Conservation (phyloP, 1,284 basidiomycete genomes). For the Ustilago hordei region DNA sequence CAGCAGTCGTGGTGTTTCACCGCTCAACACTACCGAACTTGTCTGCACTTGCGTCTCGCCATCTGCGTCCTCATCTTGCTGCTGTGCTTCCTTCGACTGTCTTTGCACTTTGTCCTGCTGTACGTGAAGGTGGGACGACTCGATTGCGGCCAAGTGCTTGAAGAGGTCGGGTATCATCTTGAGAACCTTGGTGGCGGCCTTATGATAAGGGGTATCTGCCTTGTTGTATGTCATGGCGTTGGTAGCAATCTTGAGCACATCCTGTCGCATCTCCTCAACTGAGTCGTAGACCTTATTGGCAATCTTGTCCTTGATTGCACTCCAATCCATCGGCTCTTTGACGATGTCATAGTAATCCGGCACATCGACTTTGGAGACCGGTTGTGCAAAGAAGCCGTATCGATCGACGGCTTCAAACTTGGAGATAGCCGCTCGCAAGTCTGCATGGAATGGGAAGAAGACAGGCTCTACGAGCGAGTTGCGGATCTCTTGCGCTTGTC, state of each 20-base stretch:
- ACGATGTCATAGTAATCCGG: constrained; percentile 94
- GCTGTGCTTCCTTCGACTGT: constrained; percentile 6
- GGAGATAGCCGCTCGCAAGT: constrained; percentile 33
- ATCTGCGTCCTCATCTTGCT: constrained; percentile 1
- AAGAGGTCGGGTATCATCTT: constrained; percentile 74
- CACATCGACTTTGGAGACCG: constrained; percentile 77
- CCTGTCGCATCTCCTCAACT: constrained; percentile 81
- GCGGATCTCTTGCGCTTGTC: constrained; percentile 79
- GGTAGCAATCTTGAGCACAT: constrained; percentile 82
- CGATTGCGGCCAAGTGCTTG: constrained; percentile 71
- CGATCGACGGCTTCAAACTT: constrained; percentile 48
- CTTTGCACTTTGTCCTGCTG: constrained; percentile 13
- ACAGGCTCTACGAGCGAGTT: constrained; percentile 74
- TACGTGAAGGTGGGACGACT: constrained; percentile 30
- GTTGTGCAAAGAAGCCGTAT: constrained; percentile 55
- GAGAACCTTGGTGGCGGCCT: constrained; percentile 79
- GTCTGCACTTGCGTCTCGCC: not conserved
- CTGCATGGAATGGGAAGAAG: constrained; percentile 46
- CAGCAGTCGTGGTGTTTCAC: constrained; percentile 11
- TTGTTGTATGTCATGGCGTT: constrained; percentile 92
- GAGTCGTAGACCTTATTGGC: constrained; percentile 83
- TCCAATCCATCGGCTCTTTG: constrained; percentile 90
- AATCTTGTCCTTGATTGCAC: constrained; percentile 75
- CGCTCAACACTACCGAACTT: not conserved
- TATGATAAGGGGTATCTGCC: constrained; percentile 79